Conservation (phyloP, 1,284 basidiomycete species). For the Inonotus hispidus region DNA sequence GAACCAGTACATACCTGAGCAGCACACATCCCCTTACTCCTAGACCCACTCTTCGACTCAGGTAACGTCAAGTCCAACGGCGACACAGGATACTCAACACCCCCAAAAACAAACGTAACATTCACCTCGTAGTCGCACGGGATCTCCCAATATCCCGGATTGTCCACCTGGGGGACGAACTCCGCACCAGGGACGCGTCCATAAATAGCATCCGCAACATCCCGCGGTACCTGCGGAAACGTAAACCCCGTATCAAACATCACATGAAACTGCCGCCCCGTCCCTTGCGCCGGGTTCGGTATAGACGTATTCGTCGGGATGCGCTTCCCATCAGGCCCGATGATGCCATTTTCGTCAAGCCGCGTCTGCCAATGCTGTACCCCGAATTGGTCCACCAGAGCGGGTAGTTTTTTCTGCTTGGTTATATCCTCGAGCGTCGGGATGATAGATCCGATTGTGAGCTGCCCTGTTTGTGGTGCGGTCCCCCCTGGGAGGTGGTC, state of each 20-base stretch:
- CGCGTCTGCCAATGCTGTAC: slow-evolving; percentile 24
- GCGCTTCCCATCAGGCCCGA: slow-evolving; percentile 23
- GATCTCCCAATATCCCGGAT: slow-evolving; percentile 21
- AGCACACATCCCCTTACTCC: not conserved
- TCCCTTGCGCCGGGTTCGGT: slow-evolving; percentile 11
- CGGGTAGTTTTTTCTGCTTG: slow-evolving; percentile 21
- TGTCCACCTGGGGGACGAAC: slow-evolving; percentile 9
- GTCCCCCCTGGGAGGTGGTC: slow-evolving; percentile 17
- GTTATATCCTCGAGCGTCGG: slow-evolving; percentile 20
- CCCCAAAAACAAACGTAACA: slow-evolving; percentile 21
- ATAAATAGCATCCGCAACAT: slow-evolving; percentile 24
- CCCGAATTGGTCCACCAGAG: slow-evolving; percentile 15
- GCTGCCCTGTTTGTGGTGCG: slow-evolving; percentile 27
- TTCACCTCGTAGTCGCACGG: slow-evolving; percentile 26
- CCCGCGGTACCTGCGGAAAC: slow-evolving; percentile 21
- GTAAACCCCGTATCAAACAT: slow-evolving; percentile 23
- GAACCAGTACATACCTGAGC: not conserved
- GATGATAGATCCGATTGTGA: slow-evolving; percentile 28
- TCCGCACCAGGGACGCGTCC: slow-evolving; percentile 23
- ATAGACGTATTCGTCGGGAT: slow-evolving; percentile 20
- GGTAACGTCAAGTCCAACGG: slow-evolving; percentile 21
- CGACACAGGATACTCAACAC: slow-evolving; percentile 21
- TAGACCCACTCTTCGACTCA: not conserved
- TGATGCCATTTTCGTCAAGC: slow-evolving; percentile 22
- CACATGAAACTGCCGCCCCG: slow-evolving; percentile 20